phyloP scores from a whole-genome alignment of 495 filamentous ascomycete species.

The Rostrohypoxylon terebratum region DNA sequence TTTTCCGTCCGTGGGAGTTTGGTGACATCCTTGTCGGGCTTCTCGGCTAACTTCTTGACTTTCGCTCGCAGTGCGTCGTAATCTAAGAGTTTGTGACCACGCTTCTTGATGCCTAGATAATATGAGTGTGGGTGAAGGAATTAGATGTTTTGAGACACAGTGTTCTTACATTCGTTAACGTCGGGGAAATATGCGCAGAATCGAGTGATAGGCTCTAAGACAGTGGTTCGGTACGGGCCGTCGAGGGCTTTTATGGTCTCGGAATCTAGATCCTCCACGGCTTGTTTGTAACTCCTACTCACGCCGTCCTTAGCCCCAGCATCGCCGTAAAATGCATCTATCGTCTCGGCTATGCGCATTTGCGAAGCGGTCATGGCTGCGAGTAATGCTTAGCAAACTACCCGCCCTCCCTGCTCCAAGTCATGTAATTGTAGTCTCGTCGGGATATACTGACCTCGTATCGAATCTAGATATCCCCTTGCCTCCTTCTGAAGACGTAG shows the following conservation, averaged over 20 bases:
- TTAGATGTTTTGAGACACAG: background rate
- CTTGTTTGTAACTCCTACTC: conserved; percentile 95
- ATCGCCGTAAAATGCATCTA: conserved; percentile 98
- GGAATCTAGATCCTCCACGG: conserved; percentile 95
- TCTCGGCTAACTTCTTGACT: conserved; percentile 96
- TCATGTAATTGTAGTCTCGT: background rate
- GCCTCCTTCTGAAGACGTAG: conserved; percentile 95
- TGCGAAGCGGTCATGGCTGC: conserved; percentile 98
- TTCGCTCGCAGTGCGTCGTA: conserved; percentile 96
- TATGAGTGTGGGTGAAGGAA: conserved; percentile 28
- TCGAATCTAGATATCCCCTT: conserved; percentile 94
- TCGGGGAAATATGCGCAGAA: conserved; percentile 99
- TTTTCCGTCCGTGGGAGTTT: conserved; percentile 95
- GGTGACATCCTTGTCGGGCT: conserved; percentile 96
- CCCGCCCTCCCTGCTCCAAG: too few species aligned
- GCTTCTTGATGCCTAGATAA: conserved; percentile 87
- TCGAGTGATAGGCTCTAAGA: conserved; percentile 91
- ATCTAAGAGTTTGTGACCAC: conserved; percentile 96
- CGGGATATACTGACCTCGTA: conserved; percentile 72
- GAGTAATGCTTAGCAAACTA: conserved; percentile 14
- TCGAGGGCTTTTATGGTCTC: conserved; percentile 98
- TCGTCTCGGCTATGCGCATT: conserved; percentile 99
- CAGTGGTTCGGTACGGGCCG: conserved; percentile 95
- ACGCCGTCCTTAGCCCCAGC: conserved; percentile 94
- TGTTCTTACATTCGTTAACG: conserved; percentile 89